Percentiles rank a stretch among this genome's conserved stretches.
phyloP scores from a whole-genome alignment of 768 basidiomycete genomes.

The Tricholoma flavovirens region DNA sequence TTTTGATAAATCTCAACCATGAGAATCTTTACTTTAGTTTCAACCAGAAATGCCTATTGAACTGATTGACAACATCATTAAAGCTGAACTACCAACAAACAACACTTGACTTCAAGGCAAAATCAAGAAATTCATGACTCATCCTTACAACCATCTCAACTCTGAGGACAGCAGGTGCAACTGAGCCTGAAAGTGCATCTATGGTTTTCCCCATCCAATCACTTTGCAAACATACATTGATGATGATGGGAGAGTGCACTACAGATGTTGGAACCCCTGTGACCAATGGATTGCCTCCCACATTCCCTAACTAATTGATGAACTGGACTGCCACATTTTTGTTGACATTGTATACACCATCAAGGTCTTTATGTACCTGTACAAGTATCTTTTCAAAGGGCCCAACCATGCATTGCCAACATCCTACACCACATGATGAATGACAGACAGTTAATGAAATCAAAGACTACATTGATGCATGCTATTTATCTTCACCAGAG shows the following conservation, averaged over 20 bases:
- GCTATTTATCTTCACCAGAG: too few species aligned
- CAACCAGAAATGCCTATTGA: too few species aligned
- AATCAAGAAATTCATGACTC: conserved; percentile 4
- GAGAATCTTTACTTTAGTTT: too few species aligned
- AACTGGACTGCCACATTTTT: conserved; percentile 5
- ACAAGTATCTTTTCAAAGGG: conserved; percentile 10
- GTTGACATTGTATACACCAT: conserved; percentile 1
- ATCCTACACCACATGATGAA: background rate
- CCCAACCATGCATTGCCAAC: background rate
- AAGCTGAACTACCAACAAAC: background rate
- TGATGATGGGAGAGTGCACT: background rate
- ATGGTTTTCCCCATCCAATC: too few species aligned
- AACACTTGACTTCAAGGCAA: background rate
- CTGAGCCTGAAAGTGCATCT: background rate
- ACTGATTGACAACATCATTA: background rate
- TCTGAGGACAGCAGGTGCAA: background rate
- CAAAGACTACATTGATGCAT: too few species aligned
- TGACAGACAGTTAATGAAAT: too few species aligned
- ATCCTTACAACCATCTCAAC: background rate
- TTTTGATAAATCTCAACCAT: too few species aligned
- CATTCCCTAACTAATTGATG: background rate
- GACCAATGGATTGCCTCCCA: background rate
- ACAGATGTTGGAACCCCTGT: background rate
- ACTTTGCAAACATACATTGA: background rate
- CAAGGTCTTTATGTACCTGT: too few species aligned